Base-by-base conservation (phyloP, 306 rosid species). In the Gynostemma pentaphyllum region DNA sequence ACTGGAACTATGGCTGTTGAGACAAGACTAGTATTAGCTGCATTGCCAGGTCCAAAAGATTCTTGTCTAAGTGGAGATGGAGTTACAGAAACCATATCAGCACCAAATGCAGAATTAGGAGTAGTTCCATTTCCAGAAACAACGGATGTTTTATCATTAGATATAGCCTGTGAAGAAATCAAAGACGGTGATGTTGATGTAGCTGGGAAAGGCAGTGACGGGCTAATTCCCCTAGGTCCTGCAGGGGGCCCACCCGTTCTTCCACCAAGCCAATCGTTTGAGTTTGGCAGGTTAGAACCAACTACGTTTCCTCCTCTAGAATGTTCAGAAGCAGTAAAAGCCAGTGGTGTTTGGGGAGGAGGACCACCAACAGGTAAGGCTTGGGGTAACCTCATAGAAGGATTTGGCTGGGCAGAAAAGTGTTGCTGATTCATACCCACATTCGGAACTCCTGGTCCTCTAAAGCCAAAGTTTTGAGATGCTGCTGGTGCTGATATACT, bases 41-140 rank as follows among this genome's bases (percentile, higher is more conserved):
- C 75, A 77, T 72, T 78, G 73, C 55, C 55, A 48, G 72, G 75
- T 69, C 78, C 85, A 72, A 75, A 6, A 52, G 79, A 80, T 37
- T 71, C 92, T 74, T 76, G 87, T 54, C 77, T 87, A 14, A 74
- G 76, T 55, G 64, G 68, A 29, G 80, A 36, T 47, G 87, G 66
- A 57, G 77, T 59, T 62, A 82, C 69, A 66, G 90, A 77, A 76
- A 82, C 81, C 19, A 72, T 56, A 64, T 87, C 89, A 22, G 68
- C 78, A 27, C 81, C 84, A 77, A 74, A 73, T 70, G 42, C 74
- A 26, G 82, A 59, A 68, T 50, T 73, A 22, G 95, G 64, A 36
- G 90, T 19, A 75, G 79, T 64, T 28, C 96, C 96, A 76, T 92
- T 92, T 68, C 95, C 96, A 68, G 98, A 75, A 71, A 73, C 80